Base-by-base conservation (phyloP, 163 green algal genomes). In the Chlamydomonas reinhardtii region DNA sequence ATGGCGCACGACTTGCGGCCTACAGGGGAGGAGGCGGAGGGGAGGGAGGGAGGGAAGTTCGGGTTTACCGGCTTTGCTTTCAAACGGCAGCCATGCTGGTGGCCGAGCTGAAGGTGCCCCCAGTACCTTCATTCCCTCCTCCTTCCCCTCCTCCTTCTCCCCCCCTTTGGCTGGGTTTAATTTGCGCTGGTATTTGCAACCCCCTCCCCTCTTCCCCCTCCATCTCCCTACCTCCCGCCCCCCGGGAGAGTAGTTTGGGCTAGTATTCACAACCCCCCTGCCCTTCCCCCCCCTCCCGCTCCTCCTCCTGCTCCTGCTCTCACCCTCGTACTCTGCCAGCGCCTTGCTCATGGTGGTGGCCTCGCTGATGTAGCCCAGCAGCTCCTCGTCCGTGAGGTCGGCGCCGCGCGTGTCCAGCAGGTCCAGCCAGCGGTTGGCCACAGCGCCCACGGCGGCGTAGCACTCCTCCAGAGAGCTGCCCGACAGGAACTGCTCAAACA, bases 361-460 rank as follows among this genome's bases (percentile, higher is more conserved):
- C 92, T 99, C 97, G 32, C 89, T 96, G 91, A 99, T 99, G 90
- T 98, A 96, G 61, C 96, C 93, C 31, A 99, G 89, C 86, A 99
- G 94, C 94, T 99, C 97, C 39, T 96, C 91, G 80, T 98, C 96
- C 17, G 88, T 92, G 59, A 95, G 87, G 89, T 94, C 91, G 68
- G 69, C 25, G 56, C 90, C 91, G 73, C 90, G 93, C 19, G 95
- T 98, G 92, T 99, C 96, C 39, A 99, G 94, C 94, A 99, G 96
- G 91, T 99, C 97, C 64, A 99, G 95, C 97, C 96, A 99, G 35
- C 95, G 89, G 92, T 99, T 97, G 73, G 97, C 98, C 29, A 99
- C 96, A 2, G 92, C 92, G 0, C 89, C 98, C 59, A 99, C 98
- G 4, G 96, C 94, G 3, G 73, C 92, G 89, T 99, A 99, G 93